Conservation (phyloP, 2,329 filamentous ascomycete species). For the Scopulariopsis brevicaulis region DNA sequence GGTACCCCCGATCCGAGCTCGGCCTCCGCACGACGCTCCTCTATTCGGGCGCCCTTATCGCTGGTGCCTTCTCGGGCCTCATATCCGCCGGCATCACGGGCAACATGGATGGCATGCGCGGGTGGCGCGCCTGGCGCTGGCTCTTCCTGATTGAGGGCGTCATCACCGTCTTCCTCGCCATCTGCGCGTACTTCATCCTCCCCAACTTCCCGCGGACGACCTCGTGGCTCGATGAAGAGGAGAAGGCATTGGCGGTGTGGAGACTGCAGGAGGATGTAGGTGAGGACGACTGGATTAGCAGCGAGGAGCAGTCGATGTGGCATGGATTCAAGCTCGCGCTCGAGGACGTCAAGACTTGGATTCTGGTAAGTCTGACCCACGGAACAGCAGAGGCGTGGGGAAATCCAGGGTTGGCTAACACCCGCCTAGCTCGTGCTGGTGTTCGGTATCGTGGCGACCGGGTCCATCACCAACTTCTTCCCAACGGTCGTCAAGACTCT, state of each 20-base stretch:
- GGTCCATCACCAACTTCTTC: slow-evolving; percentile 57
- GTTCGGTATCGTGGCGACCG: slow-evolving; percentile 43
- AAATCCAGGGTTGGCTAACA: neutral
- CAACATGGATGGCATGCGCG: slow-evolving; percentile 38
- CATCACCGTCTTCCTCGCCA: slow-evolving; percentile 21
- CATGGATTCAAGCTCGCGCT: slow-evolving; percentile 44
- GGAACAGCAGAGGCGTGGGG: neutral
- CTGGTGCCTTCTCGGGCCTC: slow-evolving; percentile 57
- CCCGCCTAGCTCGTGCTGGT: slow-evolving; percentile 35
- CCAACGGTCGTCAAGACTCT: slow-evolving; percentile 60
- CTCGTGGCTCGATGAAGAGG: slow-evolving; percentile 10
- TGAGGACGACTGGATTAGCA: slow-evolving; percentile 49
- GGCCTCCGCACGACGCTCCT: slow-evolving; percentile 49
- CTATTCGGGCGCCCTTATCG: slow-evolving; percentile 50
- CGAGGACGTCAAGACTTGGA: slow-evolving; percentile 46
- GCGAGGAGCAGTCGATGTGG: slow-evolving; percentile 41
- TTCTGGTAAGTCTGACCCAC: slow-evolving; percentile 29
- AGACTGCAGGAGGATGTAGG: slow-evolving; percentile 53
- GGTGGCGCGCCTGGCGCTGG: slow-evolving; percentile 44
- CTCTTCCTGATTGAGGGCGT: slow-evolving; percentile 59
- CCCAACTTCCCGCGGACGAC: slow-evolving; percentile 33
- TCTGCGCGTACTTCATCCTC: slow-evolving; percentile 19
- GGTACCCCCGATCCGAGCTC: slow-evolving; percentile 53
- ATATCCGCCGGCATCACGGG: slow-evolving; percentile 50
- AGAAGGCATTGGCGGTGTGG: slow-evolving; percentile 45